A percentile compares a stretch with the other conserved stretches of the same genome.
Evolutionary conservation across 345 rosid genomes (phyloP).

Genomic region (Dipteronia dyeriana): DNA sequence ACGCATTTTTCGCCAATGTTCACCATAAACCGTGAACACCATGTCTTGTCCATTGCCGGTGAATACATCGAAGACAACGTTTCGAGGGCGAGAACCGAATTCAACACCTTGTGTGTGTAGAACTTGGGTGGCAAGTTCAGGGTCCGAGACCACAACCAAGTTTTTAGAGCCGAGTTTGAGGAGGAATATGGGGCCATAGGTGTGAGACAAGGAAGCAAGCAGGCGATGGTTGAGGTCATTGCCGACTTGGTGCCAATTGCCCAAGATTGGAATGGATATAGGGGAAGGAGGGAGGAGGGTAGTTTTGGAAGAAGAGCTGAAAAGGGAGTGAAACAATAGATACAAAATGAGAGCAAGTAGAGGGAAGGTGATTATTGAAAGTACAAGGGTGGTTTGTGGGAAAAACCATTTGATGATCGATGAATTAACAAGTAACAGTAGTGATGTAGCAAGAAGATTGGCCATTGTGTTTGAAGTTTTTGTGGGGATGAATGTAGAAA

Average conservation of each 20-base stretch:
- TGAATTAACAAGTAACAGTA: too few species aligned
- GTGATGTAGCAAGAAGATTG: background rate
- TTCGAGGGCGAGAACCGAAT: conserved; percentile 64
- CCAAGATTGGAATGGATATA: conserved; percentile 49
- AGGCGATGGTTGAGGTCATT: conserved; percentile 61
- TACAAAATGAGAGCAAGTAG: background rate
- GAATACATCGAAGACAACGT: conserved; percentile 63
- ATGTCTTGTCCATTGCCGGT: conserved; percentile 68
- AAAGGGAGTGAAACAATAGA: background rate
- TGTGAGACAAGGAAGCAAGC: conserved; percentile 48
- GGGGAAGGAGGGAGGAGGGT: conserved; percentile 49
- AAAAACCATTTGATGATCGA: too few species aligned
- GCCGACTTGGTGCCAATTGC: conserved; percentile 70
- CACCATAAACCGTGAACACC: conserved; percentile 69
- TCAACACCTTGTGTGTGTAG: conserved; percentile 63
- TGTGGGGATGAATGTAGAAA: background rate
- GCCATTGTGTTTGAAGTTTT: background rate
- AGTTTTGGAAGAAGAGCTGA: conserved; percentile 9
- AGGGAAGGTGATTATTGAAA: background rate
- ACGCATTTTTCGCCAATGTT: conserved; percentile 70
- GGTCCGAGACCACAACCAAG: conserved; percentile 50
- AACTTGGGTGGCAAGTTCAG: conserved; percentile 54
- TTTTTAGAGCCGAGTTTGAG: conserved; percentile 53
- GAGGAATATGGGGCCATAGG: conserved; percentile 47
- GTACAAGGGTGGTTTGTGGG: too few species aligned